phyloP scores from a whole-genome alignment of 768 basidiomycete genomes.

The Filobasidium floriforme region DNA sequence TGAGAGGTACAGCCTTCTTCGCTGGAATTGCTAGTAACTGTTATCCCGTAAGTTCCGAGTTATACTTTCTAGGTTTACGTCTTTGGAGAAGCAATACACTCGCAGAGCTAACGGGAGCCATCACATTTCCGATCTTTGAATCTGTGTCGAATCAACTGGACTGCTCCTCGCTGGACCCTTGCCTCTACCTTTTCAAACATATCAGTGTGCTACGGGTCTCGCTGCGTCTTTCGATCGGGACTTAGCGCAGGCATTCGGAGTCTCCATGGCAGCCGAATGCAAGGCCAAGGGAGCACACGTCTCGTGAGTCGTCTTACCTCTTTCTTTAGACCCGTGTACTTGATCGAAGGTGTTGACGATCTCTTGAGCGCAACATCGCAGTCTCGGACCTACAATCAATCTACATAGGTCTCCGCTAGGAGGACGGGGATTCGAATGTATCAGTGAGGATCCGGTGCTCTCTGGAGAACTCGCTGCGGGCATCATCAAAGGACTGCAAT shows the following conservation, averaged over 20 bases:
- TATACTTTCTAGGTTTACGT: no score
- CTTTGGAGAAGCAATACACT: no score
- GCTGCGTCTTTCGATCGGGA: constrained; percentile 13
- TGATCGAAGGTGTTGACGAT: constrained; percentile 46
- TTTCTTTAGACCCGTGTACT: background rate
- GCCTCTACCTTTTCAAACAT: background rate
- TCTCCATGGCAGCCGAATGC: constrained; percentile 6
- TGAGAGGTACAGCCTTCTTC: no score
- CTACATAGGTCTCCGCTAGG: constrained; percentile 56
- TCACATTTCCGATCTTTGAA: no score
- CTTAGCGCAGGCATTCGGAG: background rate
- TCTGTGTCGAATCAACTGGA: no score
- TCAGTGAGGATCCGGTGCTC: constrained; percentile 56
- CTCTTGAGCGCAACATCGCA: background rate
- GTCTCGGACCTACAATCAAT: constrained; percentile 45
- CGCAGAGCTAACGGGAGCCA: no score
- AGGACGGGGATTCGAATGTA: constrained; percentile 43
- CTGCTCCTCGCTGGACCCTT: no score
- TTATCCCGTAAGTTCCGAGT: no score
- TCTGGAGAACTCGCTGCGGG: constrained; percentile 65
- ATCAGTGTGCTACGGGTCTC: constrained; percentile 13
- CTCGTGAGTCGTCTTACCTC: background rate
- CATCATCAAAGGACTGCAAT: constrained; percentile 69
- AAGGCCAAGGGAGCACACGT: constrained; percentile 9
- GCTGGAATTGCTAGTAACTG: no score